phyloP scores from a whole-genome alignment of 352 stramenopile genomes.

The Globisporangium orthogonon region DNA sequence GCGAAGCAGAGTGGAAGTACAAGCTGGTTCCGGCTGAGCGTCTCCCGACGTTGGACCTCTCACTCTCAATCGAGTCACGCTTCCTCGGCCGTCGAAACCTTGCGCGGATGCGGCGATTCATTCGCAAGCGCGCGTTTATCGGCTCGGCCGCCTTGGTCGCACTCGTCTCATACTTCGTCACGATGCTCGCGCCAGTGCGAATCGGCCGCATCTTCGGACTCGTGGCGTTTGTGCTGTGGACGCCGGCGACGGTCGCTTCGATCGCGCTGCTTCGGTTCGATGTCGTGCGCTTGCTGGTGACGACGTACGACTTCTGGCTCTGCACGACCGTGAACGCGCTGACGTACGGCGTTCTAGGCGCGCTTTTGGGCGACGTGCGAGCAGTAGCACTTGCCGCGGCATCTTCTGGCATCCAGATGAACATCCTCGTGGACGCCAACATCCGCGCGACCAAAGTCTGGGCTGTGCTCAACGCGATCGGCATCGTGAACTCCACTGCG shows the following conservation, averaged over 20 bases:
- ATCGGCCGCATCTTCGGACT: not conserved
- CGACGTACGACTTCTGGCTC: slow-evolving; percentile 7
- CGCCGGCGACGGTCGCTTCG: not conserved
- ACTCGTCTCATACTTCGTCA: not conserved
- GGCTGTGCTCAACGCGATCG: not conserved
- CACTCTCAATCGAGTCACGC: slow-evolving; percentile 6
- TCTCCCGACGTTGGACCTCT: slow-evolving; percentile 5
- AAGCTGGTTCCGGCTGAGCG: too few relatives aligned
- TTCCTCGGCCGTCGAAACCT: not conserved
- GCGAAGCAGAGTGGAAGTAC: too few relatives aligned
- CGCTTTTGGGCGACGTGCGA: not conserved
- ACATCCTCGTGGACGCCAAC: slow-evolving; percentile 8
- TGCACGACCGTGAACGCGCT: slow-evolving; percentile 2
- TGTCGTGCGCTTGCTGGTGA: not conserved
- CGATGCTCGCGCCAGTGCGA: not conserved
- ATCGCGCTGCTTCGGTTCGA: not conserved
- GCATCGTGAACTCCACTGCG: not conserved
- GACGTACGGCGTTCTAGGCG: not conserved
- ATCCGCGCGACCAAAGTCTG: slow-evolving; percentile 2
- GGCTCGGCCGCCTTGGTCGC: not conserved
- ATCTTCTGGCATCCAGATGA: slow-evolving; percentile 3
- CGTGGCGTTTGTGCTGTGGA: not conserved
- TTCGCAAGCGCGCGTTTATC: not conserved
- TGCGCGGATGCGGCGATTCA: not conserved
- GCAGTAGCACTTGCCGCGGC: not conserved